Conservation (phyloP, 352 stramenopile species). For the Saprolegnia diclina region DNA sequence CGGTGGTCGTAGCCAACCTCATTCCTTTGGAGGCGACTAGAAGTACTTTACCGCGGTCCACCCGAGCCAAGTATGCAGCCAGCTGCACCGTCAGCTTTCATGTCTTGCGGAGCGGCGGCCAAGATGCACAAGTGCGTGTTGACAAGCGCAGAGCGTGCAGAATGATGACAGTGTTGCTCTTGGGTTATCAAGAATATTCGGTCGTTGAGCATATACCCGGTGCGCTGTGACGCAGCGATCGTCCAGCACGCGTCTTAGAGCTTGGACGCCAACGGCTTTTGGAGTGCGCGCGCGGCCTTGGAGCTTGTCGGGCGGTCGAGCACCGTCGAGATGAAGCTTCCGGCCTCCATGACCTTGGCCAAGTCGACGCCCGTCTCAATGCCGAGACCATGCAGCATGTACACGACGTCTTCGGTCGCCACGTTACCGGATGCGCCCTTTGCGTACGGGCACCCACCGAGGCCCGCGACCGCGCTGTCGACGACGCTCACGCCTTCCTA, state of each 20-base stretch:
- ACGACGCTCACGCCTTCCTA: slow-evolving; percentile 90
- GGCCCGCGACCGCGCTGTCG: slow-evolving; percentile 92
- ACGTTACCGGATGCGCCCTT: slow-evolving; percentile 95
- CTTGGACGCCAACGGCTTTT: slow-evolving; percentile 19
- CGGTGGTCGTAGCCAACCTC: too few species aligned
- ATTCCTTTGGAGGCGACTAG: too few species aligned
- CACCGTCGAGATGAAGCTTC: slow-evolving; percentile 83
- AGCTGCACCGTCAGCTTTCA: too few species aligned
- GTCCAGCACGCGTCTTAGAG: slow-evolving; percentile 14
- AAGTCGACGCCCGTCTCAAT: slow-evolving; percentile 93
- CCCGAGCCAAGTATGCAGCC: too few species aligned
- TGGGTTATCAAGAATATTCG: not conserved
- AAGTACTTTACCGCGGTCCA: too few species aligned
- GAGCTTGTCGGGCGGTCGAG: slow-evolving; percentile 74
- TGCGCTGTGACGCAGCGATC: not conserved
- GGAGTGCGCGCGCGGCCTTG: slow-evolving; percentile 70
- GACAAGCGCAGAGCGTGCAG: too few species aligned
- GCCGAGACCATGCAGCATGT: slow-evolving; percentile 95
- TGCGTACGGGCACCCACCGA: slow-evolving; percentile 95
- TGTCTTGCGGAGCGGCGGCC: too few species aligned
- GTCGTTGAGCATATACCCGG: not conserved
- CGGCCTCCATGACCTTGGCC: slow-evolving; percentile 85
- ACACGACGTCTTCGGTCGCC: slow-evolving; percentile 96
- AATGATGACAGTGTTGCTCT: too few species aligned
- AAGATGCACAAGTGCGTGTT: too few species aligned